Conservation (phyloP, 2,329 filamentous ascomycete genomes). For the Aspergillus sp. region DNA sequence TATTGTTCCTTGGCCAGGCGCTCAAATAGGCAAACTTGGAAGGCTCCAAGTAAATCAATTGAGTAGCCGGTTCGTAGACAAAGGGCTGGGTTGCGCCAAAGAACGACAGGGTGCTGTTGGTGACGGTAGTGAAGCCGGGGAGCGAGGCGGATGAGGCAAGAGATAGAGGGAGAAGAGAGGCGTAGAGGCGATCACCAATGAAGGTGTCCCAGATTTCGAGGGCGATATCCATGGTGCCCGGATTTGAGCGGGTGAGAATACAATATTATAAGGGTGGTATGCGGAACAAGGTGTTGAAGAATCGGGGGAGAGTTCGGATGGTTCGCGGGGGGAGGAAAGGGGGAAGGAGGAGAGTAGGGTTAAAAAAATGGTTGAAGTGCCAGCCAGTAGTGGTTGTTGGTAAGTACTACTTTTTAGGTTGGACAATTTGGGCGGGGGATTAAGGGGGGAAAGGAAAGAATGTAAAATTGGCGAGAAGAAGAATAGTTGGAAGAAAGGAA, state of each 20-base stretch:
- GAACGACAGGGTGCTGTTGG: constrained; percentile 58
- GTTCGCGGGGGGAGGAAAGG: not conserved
- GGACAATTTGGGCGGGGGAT: no score
- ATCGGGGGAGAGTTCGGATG: not conserved
- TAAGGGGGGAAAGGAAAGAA: constrained; percentile 4
- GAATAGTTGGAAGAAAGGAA: not conserved
- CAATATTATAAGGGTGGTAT: not conserved
- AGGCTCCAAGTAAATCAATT: constrained; percentile 70
- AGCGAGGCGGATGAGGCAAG: constrained; percentile 57
- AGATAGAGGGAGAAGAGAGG: constrained; percentile 65
- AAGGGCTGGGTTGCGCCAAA: constrained; percentile 52
- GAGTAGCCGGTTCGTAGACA: constrained; percentile 69
- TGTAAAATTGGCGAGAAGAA: not conserved
- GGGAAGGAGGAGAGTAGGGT: not conserved
- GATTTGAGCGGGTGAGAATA: not conserved
- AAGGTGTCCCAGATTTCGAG: constrained; percentile 84
- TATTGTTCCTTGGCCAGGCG: constrained; percentile 73
- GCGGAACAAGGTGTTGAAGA: not conserved
- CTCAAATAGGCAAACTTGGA: constrained; percentile 78
- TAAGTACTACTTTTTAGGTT: no score
- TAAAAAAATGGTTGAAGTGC: not conserved
- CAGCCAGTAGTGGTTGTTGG: not conserved
- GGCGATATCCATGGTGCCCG: constrained; percentile 76
- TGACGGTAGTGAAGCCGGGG: constrained; percentile 53
- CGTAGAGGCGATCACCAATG: constrained; percentile 77